phyloP scores from a whole-genome alignment of 495 filamentous ascomycete species.

The Neurospora sp. region DNA sequence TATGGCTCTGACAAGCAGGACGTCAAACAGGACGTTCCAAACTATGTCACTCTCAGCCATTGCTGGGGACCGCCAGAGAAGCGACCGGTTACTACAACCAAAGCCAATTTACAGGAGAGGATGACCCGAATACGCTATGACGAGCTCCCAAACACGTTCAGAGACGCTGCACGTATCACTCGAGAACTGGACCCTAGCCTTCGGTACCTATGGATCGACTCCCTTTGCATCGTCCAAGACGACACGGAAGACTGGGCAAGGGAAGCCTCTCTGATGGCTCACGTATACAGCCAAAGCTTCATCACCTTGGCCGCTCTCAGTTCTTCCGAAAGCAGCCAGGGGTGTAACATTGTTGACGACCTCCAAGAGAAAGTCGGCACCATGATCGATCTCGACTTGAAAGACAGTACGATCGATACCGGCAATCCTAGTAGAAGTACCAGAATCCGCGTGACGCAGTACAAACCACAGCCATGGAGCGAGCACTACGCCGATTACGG shows the following conservation, averaged over 20 bases:
- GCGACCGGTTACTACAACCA: background rate
- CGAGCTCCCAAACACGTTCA: background rate
- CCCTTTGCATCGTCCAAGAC: slow-evolving; percentile 21
- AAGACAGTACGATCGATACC: background rate
- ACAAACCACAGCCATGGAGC: background rate
- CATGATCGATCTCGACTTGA: background rate
- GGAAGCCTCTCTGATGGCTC: background rate
- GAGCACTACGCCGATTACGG: background rate
- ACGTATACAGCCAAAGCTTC: background rate
- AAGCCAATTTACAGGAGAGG: background rate
- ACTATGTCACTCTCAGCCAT: background rate
- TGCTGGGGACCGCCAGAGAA: background rate
- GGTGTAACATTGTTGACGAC: background rate
- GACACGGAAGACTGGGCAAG: slow-evolving; percentile 1
- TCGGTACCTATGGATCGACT: slow-evolving; percentile 14
- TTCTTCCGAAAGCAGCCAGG: background rate
- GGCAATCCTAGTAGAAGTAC: too few species aligned
- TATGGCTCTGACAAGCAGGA: background rate
- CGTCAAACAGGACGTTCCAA: background rate
- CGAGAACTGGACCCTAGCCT: background rate
- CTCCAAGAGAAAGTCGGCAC: background rate
- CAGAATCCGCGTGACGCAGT: background rate
- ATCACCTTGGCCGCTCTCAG: background rate
- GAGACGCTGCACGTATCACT: background rate
- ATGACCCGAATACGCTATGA: background rate